Percentiles rank a stretch among this genome's conserved stretches.
Conservation (phyloP, 106 monocot genomes). For the Cymbidium sinense region DNA sequence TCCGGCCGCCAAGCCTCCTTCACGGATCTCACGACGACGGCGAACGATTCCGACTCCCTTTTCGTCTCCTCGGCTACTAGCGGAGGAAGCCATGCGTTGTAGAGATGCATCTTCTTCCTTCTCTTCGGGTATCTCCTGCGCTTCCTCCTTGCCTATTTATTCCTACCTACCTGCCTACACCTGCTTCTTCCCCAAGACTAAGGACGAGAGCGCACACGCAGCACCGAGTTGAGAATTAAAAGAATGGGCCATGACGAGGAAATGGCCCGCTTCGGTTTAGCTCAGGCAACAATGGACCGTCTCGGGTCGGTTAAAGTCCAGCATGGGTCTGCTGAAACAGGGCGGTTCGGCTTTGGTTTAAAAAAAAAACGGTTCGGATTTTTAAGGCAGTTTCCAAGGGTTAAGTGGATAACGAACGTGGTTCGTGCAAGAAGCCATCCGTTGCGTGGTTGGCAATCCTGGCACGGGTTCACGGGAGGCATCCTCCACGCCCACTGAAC, state of each 20-base stretch:
- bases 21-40: conserved; percentile 53
- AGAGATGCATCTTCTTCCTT: conserved; percentile 74
- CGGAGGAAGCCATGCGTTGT: conserved; percentile 92
- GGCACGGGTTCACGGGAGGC: too few species aligned
- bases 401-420: too few species aligned
- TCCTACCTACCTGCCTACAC: neutral
- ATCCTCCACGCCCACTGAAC: too few species aligned
- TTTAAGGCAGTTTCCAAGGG: too few species aligned
- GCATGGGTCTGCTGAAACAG: neutral
- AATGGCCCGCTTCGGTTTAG: neutral
- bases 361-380: too few species aligned
- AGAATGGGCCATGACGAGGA: neutral
- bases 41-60: conserved; percentile 65
- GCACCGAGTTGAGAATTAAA: neutral
- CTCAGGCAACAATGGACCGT: neutral
- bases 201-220: neutral
- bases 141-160: neutral
- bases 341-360: too few species aligned
- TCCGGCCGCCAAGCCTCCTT: conserved; percentile 50
- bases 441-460: too few species aligned
- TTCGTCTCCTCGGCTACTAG: conserved; percentile 65
- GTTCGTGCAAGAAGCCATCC: too few species aligned
- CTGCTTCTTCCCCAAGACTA: conserved; percentile 13
- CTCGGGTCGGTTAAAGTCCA: neutral
- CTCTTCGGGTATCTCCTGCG: conserved; percentile 1